Conservation (phyloP, 108 stramenopile species). For the Bacterosira constricta region DNA sequence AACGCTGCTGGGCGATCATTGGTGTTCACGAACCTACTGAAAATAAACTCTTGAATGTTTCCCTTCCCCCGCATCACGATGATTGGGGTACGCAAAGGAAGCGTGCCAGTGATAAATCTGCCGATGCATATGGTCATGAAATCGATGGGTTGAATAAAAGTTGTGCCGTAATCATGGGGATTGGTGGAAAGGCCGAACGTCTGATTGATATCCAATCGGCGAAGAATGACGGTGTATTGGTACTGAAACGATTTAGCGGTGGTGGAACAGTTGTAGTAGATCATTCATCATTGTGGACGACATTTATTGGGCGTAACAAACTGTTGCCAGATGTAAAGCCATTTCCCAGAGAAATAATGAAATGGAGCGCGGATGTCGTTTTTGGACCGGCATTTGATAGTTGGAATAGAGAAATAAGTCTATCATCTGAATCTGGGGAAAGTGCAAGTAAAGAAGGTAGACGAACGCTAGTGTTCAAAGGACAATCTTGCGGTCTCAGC, state of each 20-base stretch:
- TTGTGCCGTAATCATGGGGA: conserved; percentile 80
- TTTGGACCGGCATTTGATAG: conserved; percentile 73
- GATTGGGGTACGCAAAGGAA: conserved; percentile 25
- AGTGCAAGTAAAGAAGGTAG: background rate
- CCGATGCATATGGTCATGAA: conserved; percentile 30
- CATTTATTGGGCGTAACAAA: conserved; percentile 74
- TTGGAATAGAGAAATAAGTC: conserved; percentile 28
- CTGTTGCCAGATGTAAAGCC: conserved; percentile 52
- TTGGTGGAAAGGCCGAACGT: conserved; percentile 84
- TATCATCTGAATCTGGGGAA: background rate
- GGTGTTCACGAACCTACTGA: conserved; percentile 68
- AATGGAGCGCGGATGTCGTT: conserved; percentile 78
- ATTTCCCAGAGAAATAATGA: conserved; percentile 88
- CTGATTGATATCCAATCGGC: conserved; percentile 62
- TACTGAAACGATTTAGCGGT: conserved; percentile 90
- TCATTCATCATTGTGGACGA: conserved; percentile 77
- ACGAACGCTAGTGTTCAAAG: conserved; percentile 57
- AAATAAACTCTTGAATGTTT: conserved; percentile 34
- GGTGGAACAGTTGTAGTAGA: conserved; percentile 96
- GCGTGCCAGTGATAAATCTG: conserved; percentile 1
- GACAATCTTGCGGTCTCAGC: conserved; percentile 60
- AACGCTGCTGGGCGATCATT: conserved; percentile 71
- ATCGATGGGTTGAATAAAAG: conserved; percentile 18
- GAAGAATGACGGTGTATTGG: conserved; percentile 58
- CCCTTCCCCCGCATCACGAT: background rate